phyloP scores from a whole-genome alignment of 2,329 filamentous ascomycete genomes.

The Aspergillus novoparasiticus region DNA sequence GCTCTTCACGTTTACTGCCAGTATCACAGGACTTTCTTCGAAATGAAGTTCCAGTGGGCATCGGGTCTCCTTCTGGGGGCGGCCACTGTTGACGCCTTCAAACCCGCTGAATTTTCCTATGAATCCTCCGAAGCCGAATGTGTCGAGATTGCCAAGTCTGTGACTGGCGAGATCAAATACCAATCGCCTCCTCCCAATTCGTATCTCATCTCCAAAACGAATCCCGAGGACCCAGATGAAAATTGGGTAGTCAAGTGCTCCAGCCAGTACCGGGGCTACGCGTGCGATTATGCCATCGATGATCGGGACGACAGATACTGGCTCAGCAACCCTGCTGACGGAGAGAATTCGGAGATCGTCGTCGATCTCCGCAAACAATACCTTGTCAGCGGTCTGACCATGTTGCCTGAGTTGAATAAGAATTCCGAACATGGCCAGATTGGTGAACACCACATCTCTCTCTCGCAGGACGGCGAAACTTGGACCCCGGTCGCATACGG shows the following conservation, averaged over 20 bases:
- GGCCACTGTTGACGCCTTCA: conserved; percentile 19
- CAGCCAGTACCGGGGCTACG: conserved; percentile 3
- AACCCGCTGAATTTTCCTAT: conserved; percentile 17
- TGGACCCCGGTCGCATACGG: conserved; percentile 26
- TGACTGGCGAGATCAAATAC: conserved; percentile 4
- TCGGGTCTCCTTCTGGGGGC: conserved; percentile 15
- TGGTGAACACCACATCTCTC: conserved; percentile 15
- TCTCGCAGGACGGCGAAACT: conserved; percentile 2
- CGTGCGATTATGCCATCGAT: conserved; percentile 19
- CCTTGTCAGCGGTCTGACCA: conserved; percentile 21
- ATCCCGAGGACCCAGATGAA: background rate
- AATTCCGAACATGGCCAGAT: conserved; percentile 14
- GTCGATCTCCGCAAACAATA: conserved; percentile 16
- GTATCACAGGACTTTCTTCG: background rate
- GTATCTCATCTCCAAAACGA: conserved; percentile 5
- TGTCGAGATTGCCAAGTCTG: conserved; percentile 4
- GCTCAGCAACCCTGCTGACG: conserved; percentile 10
- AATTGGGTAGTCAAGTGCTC: conserved; percentile 7
- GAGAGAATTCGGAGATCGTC: conserved; percentile 1
- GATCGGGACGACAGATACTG: conserved; percentile 18
- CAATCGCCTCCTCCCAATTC: conserved; percentile 11
- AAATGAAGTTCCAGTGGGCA: conserved; percentile 16
- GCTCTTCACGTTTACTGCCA: too few species aligned
- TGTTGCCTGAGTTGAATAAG: conserved; percentile 17
- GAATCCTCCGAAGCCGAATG: conserved; percentile 12